Evolutionary conservation across 192 early-diverging fungal genomes (phyloP), one percentile per base, ranked within the genome.

Genomic region (Coemansia sp.): DNA sequence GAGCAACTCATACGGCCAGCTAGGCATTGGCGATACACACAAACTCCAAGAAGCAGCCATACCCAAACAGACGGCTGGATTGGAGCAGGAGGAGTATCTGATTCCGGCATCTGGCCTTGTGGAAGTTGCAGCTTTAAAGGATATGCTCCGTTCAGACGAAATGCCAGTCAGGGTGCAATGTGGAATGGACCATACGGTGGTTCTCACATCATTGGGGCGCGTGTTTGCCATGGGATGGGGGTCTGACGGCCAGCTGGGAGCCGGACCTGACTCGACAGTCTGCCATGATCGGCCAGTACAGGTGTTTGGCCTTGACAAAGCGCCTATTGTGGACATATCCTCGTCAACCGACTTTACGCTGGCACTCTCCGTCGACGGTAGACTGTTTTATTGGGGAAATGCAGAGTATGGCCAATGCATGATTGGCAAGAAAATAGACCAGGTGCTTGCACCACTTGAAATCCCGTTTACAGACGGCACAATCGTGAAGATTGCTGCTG

Each of bases 151-250:
- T 6, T 54, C 66, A 1, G 71, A 67, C 14, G 80, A 80, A 25
- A 68, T 69, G 17, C 80, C 87, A n/a, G 63, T 65, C 10, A 76
- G 85, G 20, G 76, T 91, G 46, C 76, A 84, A 41, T 91, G 90
- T 69, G 90, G 90, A 40, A 65, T 91, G 25, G 90, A 91, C 76
- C 86, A 91, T 54, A 89, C 88, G 25, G 61, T 88, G 25, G 60
- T 91, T 7, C 72, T 79, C 19, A 90, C 90, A 75, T 84, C 86
- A 54, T 42, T 57, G 10, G 79, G 79, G 9, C 82, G 81, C 5
- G 60, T 89, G 40, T 89, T 88, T 70, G 81, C 87, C 0, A 89
- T 91, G 89, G 90, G 90, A 41, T 91, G 90, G 90, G 86, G 89
- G 14, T 84, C 89, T n/a, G 90, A 91, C 64, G 90, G 90, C 8